A percentile compares a stretch with the other conserved stretches of the same genome.
phyloP scores from a whole-genome alignment of 2,329 filamentous ascomycete genomes.

The Macrophomina pseudophaseolina region DNA sequence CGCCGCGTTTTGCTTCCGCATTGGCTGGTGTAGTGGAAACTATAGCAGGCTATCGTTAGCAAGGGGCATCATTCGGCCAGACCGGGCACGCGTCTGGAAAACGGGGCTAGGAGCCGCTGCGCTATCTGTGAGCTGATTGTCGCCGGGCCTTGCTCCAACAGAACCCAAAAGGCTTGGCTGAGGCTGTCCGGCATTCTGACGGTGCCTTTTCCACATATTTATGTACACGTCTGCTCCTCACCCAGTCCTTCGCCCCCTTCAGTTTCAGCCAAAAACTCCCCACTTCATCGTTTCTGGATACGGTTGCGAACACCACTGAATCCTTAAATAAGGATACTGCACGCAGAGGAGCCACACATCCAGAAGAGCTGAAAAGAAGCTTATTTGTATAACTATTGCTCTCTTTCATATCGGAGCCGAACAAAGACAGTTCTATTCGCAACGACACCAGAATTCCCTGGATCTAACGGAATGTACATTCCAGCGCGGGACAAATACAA shows the following conservation, averaged over 20 bases:
- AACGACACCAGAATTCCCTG: conserved; percentile 1
- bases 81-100: background rate
- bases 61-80: background rate
- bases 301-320: background rate
- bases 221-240: conserved; percentile 8
- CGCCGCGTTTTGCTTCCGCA: background rate
- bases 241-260: background rate
- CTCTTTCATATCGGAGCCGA: background rate
- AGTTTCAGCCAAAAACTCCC: background rate
- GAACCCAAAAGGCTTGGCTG: conserved; percentile 16
- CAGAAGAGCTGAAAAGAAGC: background rate
- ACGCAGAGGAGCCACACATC: background rate
- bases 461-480: background rate
- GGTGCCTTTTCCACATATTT: conserved; percentile 11
- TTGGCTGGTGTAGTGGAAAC: conserved; percentile 2
- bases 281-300: background rate
- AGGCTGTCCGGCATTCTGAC: conserved; percentile 5
- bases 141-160: conserved; percentile 8
- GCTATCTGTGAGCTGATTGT: conserved; percentile 13
- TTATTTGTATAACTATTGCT: background rate
- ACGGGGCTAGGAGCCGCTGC: background rate
- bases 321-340: background rate
- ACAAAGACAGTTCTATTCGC: background rate
- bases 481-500: background rate
- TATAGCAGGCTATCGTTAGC: conserved; percentile 17